Conservation (phyloP, 108 stramenopile species). For the Cyclostephanos invisitatus region DNA sequence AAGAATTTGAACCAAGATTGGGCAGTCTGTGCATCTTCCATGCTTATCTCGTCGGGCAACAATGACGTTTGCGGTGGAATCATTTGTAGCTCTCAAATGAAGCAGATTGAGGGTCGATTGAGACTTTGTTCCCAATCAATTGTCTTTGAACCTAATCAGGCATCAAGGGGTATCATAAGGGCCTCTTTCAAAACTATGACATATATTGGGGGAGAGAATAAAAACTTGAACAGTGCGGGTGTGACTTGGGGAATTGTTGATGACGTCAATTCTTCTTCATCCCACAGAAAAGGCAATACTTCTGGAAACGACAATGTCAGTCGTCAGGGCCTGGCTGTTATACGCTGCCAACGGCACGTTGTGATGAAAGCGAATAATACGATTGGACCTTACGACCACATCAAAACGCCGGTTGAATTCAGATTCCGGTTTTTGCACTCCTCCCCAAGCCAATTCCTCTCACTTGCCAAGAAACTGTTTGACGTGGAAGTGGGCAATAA, state of each 20-base stretch:
- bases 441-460: constrained; percentile 51
- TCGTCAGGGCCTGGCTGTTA: constrained; percentile 16
- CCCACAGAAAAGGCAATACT: not conserved
- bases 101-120: constrained; percentile 69
- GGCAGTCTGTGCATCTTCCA: constrained; percentile 73
- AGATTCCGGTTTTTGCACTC: constrained; percentile 78
- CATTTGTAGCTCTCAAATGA: constrained; percentile 44
- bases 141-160: constrained; percentile 82
- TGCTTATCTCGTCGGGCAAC: not conserved
- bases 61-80: constrained; percentile 3
- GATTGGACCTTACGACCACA: constrained; percentile 60
- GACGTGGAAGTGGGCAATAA: constrained; percentile 24
- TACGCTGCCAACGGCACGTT: constrained; percentile 48
- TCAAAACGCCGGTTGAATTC: constrained; percentile 52
- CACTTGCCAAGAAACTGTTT: constrained; percentile 55
- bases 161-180: constrained; percentile 62
- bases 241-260: not conserved
- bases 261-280: not conserved
- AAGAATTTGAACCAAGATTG: constrained; percentile 75
- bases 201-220: constrained; percentile 16
- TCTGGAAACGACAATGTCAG: constrained; percentile 1
- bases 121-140: constrained; percentile 75
- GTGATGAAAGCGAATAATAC: constrained; percentile 65
- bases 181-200: constrained; percentile 72
- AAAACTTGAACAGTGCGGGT: constrained; percentile 20